A percentile compares a stretch with the other conserved stretches of the same genome.
phyloP scores from a whole-genome alignment of 176 grass and related monocot genomes.

The Canna indica region DNA sequence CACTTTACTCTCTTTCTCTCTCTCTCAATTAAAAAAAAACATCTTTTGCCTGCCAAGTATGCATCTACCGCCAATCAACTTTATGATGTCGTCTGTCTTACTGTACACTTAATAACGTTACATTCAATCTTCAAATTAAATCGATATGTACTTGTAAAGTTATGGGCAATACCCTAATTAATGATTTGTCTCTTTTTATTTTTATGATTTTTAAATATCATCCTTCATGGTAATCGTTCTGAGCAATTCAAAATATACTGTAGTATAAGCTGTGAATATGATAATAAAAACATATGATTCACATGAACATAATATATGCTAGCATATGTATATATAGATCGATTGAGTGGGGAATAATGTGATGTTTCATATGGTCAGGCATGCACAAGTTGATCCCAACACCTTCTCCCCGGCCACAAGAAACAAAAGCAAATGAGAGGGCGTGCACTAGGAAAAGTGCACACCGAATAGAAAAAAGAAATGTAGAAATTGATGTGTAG shows the following conservation, averaged over 20 bases:
- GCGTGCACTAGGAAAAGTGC: not conserved
- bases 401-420: not conserved
- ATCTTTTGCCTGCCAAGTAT: conserved; percentile 1
- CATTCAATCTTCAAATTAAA: not conserved
- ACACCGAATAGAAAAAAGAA: not conserved
- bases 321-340: too few relatives aligned
- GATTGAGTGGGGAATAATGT: not conserved
- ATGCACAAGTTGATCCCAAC: not conserved
- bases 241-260: too few relatives aligned
- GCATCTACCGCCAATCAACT: not conserved
- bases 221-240: too few relatives aligned
- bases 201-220: not conserved
- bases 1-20: not conserved
- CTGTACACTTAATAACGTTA: too few relatives aligned
- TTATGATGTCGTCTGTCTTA: not conserved
- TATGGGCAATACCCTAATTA: too few relatives aligned
- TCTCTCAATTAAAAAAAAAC: not conserved
- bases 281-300: too few relatives aligned
- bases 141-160: too few relatives aligned
- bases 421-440: not conserved
- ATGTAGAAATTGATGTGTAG: not conserved
- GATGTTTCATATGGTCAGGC: not conserved
- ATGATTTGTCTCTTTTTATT: not conserved
- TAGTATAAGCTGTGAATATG: too few relatives aligned
- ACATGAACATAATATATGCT: too few relatives aligned